phyloP scores from a whole-genome alignment of 106 monocot genomes.

The Alisma plantagoaquatica region DNA sequence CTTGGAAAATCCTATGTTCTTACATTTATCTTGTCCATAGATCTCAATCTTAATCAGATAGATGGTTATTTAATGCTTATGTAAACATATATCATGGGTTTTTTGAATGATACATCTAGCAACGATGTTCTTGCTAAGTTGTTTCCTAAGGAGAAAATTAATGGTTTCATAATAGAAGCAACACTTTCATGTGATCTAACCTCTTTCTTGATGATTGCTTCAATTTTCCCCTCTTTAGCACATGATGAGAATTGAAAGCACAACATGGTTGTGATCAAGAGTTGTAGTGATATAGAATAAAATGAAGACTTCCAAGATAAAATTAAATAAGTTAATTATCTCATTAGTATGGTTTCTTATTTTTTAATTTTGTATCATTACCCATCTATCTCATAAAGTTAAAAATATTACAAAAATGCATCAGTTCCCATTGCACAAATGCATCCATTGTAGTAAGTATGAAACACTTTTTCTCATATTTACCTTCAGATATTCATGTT shows the following conservation, averaged over 20 bases:
- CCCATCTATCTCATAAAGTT: constrained; percentile 32
- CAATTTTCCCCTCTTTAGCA: constrained; percentile 37
- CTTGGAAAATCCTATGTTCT: constrained; percentile 38
- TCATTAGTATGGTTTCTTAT: constrained; percentile 48
- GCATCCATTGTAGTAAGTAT: too few species aligned
- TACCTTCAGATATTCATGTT: too few species aligned
- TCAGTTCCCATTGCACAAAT: too few species aligned
- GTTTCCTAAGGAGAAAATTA: constrained; percentile 43
- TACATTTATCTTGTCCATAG: constrained; percentile 36
- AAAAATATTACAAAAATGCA: too few species aligned
- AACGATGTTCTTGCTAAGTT: constrained; percentile 37
- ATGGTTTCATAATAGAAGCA: constrained; percentile 43
- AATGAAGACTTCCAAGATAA: constrained; percentile 46
- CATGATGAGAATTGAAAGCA: constrained; percentile 28
- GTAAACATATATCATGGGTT: constrained; percentile 49
- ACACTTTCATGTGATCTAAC: constrained; percentile 30
- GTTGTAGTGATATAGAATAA: constrained; percentile 27
- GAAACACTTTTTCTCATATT: too few species aligned
- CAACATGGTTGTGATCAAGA: constrained; percentile 37
- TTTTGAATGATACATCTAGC: constrained; percentile 31
- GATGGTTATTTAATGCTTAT: constrained; percentile 60
- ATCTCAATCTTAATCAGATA: constrained; percentile 38
- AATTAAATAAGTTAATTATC: constrained; percentile 44
- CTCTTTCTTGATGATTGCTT: constrained; percentile 57
- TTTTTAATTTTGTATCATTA: constrained; percentile 32